Evolutionary conservation across 2,329 filamentous ascomycete genomes (phyloP), one percentile per base, ranked within the genome.

Genomic region (Fusarium miscanthi): DNA sequence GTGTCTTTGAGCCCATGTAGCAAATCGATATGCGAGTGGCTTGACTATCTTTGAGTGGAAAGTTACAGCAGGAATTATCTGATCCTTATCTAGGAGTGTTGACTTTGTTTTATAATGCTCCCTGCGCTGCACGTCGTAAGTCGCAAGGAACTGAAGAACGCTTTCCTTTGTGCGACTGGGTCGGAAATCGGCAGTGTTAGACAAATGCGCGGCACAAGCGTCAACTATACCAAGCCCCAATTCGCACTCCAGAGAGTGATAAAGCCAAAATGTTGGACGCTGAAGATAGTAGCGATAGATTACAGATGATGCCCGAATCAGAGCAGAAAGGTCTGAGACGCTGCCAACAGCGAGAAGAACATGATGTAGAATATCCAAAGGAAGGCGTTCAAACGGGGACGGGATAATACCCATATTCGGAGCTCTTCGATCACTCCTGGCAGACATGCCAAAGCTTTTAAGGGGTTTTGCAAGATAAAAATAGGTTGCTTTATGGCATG

Each of bases 321-420:
- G 10, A 27, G n/a, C 5, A 19, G 7, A 25, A 3, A 63, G 45
- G 16, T 51, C 45, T 21, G 2, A 16, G 12, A n/a, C n/a, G 4
- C 21, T 25, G 9, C 12, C 38, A 23, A 63, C 8, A 30, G 5
- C 33, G 16, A 59, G 16, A 11, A 63, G 37, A 19, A 59, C 21
- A 1, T 59, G 30, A n/a, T 59, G 19, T 5, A 56, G 9, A 8
- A 58, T 12, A 51, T 51, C 53, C 3, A 27, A 43, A 6, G 41
- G 33, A 27, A 61, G 25, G 13, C 37, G 27, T 40, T 61, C 33
- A 3, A 46, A 27, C 16, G 3, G 27, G 3, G 25, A 25, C 7
- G 45, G 8, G 16, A 27, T 14, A 23, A 4, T 0, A 17, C 5
- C 10, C 7, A 25, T 27, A 2, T n/a, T 23, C 40, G 21, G 3